Evolutionary conservation across 1,284 basidiomycete genomes (phyloP).

Genomic region (Mycena sp.): DNA sequence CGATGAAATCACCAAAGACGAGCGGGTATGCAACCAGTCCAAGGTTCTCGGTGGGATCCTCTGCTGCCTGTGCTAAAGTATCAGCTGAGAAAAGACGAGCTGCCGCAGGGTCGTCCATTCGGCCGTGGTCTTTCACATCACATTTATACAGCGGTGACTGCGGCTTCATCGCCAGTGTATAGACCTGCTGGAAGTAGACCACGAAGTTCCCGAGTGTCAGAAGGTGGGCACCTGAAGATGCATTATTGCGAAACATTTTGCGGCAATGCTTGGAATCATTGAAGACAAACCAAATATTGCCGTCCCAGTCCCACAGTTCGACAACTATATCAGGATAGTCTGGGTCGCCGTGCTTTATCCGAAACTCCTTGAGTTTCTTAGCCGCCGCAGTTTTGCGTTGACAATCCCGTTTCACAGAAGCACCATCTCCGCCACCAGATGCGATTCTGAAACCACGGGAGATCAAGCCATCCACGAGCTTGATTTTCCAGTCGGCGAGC

Average conservation of each 20-base stretch:
- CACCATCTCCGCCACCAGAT: no score
- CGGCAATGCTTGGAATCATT: slow-evolving; percentile 46
- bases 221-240: slow-evolving; percentile 38
- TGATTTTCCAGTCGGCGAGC: slow-evolving; percentile 21
- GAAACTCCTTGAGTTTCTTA: not conserved
- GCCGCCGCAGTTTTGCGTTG: slow-evolving; percentile 27
- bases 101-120: slow-evolving; percentile 47
- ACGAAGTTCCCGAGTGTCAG: slow-evolving; percentile 38
- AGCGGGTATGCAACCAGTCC: slow-evolving; percentile 42
- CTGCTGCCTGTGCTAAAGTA: slow-evolving; percentile 29
- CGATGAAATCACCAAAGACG: slow-evolving; percentile 45
- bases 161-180: slow-evolving; percentile 26
- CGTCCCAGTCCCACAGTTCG: slow-evolving; percentile 8
- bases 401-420: slow-evolving; percentile 37
- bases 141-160: slow-evolving; percentile 40
- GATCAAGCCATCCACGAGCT: slow-evolving; percentile 33
- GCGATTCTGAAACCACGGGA: slow-evolving; percentile 29
- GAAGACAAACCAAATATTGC: slow-evolving; percentile 32
- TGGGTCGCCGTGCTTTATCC: slow-evolving; percentile 18
- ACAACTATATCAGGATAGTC: not conserved
- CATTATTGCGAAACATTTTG: slow-evolving; percentile 45
- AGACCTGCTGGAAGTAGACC: slow-evolving; percentile 34
- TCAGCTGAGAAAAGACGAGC: no score
- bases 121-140: slow-evolving; percentile 48
- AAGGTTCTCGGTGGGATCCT: slow-evolving; percentile 31